These are phyloP conservation scores for Clonostachys rhizophaga DNA, from an alignment of 2,329 filamentous ascomycete genomes.

Conservation along the genomic window DNA sequence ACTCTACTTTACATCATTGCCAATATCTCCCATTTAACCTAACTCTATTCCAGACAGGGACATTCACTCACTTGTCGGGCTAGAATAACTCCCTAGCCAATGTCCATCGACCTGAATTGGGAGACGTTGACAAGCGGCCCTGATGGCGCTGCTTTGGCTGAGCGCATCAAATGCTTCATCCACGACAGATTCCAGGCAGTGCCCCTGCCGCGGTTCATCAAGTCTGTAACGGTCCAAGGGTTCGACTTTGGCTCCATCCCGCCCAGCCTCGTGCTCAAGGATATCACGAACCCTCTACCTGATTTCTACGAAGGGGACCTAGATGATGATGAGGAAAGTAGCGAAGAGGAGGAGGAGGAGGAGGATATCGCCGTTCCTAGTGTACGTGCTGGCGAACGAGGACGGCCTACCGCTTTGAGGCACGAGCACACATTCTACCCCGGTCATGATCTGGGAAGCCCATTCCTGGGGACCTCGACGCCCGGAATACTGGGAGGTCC, in stretches of 20 bases:
- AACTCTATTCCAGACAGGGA: no score
- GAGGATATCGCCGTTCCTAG: not conserved
- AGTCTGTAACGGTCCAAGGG: slow-evolving; percentile 88
- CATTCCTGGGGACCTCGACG: slow-evolving; percentile 55
- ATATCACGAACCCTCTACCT: slow-evolving; percentile 90
- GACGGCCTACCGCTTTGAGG: slow-evolving; percentile 2
- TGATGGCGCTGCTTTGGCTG: slow-evolving; percentile 80
- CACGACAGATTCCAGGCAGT: slow-evolving; percentile 95
- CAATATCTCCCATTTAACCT: not conserved
- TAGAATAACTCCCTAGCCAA: slow-evolving; percentile 30
- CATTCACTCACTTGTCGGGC: not conserved
- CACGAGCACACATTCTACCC: not conserved
- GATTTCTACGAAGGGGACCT: slow-evolving; percentile 91
- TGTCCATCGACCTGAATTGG: slow-evolving; percentile 99
- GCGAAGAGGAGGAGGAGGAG: slow-evolving; percentile 18
- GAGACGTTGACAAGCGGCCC: slow-evolving; percentile 83
- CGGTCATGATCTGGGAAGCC: slow-evolving; percentile 42
- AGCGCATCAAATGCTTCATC: slow-evolving; percentile 86
- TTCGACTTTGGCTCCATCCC: slow-evolving; percentile 86
- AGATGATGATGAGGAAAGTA: slow-evolving; percentile 41
- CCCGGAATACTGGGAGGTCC: slow-evolving; percentile 66
- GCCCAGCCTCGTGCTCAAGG: slow-evolving; percentile 87
- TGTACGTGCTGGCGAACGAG: slow-evolving; percentile 6
- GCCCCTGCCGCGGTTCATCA: slow-evolving; percentile 89
- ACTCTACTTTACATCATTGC: not conserved